Conservation (phyloP, 1,284 basidiomycete species). For the Sparassis latifolia region DNA sequence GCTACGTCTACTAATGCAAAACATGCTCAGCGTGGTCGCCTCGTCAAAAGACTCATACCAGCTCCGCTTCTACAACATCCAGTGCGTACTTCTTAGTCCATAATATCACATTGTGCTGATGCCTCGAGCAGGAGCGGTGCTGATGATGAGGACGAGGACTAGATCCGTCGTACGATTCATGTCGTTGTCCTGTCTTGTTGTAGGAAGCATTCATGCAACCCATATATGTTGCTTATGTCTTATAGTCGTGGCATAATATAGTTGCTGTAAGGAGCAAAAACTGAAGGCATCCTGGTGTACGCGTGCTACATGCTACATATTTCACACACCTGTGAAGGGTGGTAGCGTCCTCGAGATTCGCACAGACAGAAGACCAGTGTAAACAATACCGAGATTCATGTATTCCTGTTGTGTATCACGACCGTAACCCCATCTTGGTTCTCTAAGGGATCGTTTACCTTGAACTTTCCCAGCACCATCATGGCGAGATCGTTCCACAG, state of each 20-base stretch:
- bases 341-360: too few species aligned
- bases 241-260: not conserved
- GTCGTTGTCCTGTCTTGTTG: constrained; percentile 4
- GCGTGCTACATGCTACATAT: too few species aligned
- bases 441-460: constrained; percentile 23
- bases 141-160: constrained; percentile 23
- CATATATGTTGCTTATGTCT: not conserved
- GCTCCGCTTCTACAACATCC: constrained; percentile 92
- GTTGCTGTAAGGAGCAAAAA: too few species aligned
- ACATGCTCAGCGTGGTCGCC: constrained; percentile 64
- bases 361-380: too few species aligned
- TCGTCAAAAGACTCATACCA: constrained; percentile 87
- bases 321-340: too few species aligned
- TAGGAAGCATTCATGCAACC: constrained; percentile 8
- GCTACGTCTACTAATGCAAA: not conserved
- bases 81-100: constrained; percentile 36
- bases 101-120: not conserved
- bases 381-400: too few species aligned
- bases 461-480: constrained; percentile 50
- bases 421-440: constrained; percentile 22
- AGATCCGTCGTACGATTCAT: constrained; percentile 2
- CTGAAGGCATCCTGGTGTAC: too few species aligned
- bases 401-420: constrained; percentile 14
- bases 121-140: constrained; percentile 11
- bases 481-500: constrained; percentile 71